Base-by-base conservation (phyloP, 2,329 filamentous ascomycete species). In the Penicillium sp. region DNA sequence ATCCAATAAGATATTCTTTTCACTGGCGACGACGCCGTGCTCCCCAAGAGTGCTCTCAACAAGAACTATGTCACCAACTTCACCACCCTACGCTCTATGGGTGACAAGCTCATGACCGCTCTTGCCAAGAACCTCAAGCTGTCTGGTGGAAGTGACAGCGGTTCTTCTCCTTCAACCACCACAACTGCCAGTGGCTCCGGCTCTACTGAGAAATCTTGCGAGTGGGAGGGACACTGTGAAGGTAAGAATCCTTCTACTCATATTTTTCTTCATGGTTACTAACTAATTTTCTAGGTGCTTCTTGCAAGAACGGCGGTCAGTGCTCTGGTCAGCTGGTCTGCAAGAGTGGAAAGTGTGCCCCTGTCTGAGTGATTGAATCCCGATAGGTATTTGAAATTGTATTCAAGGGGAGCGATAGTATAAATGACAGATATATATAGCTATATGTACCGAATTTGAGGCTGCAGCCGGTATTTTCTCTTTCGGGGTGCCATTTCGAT, bases 1-100 rank as follows among this genome's bases (percentile, higher is more conserved):
- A 55, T 33, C 9, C 1, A 12, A 19, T 1, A 7, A 72, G 70
- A 71, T 15, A 72, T 71, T n/a, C 41, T 72, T 15, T 72, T 72
- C 61, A 68, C 65, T 19, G 70, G 69, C n/a, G 42, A 60, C 0
- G 51, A 67, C 19, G 54, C 70, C 0, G 67, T 71, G 1, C 61
- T 72, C 17, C 67, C 69, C 8, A 60, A 53, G 29, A 65, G 55
- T 19, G 67, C 68, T 12, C 27, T 72, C 2, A 60, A 36, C 48
- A 61, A 61, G 6, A 65, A 65, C 49, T 66, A 65, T 25, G n/a
- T 66, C n/a, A 66, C 63, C 19, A 62, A 65, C 49, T 66, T 66
- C 33, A 66, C 33, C 41, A 62, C 59, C 0, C 42, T 66, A 5
- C 66, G 64, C 10, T 62, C 66, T 3, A 68, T 70, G 66, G 69